Base-by-base conservation (phyloP, 2,329 filamentous ascomycete species). In the Hymenoscyphus repandus region DNA sequence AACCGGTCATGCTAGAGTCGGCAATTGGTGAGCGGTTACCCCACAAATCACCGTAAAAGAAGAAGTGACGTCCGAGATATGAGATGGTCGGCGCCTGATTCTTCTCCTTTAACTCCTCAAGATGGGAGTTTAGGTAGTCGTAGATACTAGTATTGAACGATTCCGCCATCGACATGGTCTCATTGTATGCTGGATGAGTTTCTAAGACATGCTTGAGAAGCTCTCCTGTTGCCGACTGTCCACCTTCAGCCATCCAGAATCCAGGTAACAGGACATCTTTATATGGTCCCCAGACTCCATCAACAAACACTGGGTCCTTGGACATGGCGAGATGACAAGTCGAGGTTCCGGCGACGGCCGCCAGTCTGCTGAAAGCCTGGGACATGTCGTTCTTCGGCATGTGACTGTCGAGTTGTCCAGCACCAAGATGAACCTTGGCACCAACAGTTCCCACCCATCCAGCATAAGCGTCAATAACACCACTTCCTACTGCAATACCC, bases 381-480 rank as follows among this genome's bases (percentile, higher is more conserved):
- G 86, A 81, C n/a, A 93, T 80, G 66, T 95, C 90, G 70, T 95
- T 95, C 65, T 86, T 83, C 1, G 87, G 78, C 4, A 78, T 76
- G 33, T 78, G 78, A 53, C 80, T 75, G 65, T 86, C 84, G 36
- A 92, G 77, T 43, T 86, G 78, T 50, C 86, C 81, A 51, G 76
- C 72, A 37, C 78, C 76, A 13, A 95, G 79, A 58, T 90, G 80
- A 61, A 96, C 89, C 70, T 96, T 96, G 54, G 93, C 92, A 52
- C 93, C 93, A n/a, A 99, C 93, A 1, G 93, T 97, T 54, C 93
- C 93, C 60, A 99, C 93, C 93, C 93, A 99, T 57, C 93, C 93
- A 53, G 93, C 93, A 64, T 99, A 99, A 15, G 93, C 93, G 68
- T 99, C 93, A 65, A 99, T 99, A 57, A 99, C 93, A 69, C 91